phyloP scores from a whole-genome alignment of 2,329 filamentous ascomycete species.

The Colletotrichum navitas region DNA sequence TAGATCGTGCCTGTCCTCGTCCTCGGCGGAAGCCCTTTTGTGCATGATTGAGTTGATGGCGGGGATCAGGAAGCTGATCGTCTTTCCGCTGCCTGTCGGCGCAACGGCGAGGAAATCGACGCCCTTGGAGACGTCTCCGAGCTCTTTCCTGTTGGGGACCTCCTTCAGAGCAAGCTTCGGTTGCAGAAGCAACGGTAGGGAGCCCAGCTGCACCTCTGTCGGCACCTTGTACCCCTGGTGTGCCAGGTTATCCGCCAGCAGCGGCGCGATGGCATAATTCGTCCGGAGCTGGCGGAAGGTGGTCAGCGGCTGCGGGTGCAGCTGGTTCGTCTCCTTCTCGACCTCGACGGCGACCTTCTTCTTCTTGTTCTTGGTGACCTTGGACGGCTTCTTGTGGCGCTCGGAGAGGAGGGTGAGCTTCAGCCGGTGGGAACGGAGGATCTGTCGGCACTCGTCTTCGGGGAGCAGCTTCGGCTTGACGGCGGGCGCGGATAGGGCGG shows the following conservation, averaged over 20 bases:
- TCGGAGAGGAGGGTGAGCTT: conserved; percentile 84
- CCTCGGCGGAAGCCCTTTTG: conserved; percentile 61
- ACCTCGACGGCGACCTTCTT: conserved; percentile 56
- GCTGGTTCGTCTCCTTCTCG: conserved; percentile 68
- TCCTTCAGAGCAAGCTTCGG: conserved; percentile 63
- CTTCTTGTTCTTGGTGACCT: conserved; percentile 69
- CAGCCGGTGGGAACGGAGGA: conserved; percentile 84
- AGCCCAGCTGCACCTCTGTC: conserved; percentile 93
- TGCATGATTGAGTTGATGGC: conserved; percentile 81
- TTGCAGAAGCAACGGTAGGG: conserved; percentile 81
- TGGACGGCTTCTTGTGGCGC: conserved; percentile 55
- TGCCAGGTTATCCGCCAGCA: conserved; percentile 81
- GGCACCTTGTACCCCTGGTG: conserved; percentile 89
- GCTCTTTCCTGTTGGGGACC: conserved; percentile 51
- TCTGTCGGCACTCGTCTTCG: conserved; percentile 78
- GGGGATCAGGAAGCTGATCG: conserved; percentile 90
- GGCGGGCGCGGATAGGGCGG: conserved; percentile 46
- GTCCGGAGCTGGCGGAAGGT: conserved; percentile 80
- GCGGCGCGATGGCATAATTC: conserved; percentile 78
- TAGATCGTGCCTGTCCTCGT: conserved; percentile 61
- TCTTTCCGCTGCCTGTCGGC: conserved; percentile 97
- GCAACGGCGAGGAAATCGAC: conserved; percentile 90
- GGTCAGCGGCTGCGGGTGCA: conserved; percentile 85
- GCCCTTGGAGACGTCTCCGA: conserved; percentile 48
- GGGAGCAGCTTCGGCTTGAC: conserved; percentile 62